phyloP scores from a whole-genome alignment of 805 yeast species.

The Ogataea kodamae region DNA sequence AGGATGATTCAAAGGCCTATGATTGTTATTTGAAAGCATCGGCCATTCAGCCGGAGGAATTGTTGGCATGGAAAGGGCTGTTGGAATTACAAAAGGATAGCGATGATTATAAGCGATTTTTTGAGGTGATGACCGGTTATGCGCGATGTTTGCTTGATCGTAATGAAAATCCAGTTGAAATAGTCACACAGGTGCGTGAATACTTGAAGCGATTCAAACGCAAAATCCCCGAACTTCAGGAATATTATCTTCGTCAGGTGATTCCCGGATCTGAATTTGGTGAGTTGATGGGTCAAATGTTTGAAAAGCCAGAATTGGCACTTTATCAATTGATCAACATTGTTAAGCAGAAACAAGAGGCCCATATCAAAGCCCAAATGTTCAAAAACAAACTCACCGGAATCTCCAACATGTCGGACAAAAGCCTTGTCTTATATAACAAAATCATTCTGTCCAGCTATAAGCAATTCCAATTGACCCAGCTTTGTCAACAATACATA shows the following conservation, averaged over 20 bases:
- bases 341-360: conserved; percentile 38
- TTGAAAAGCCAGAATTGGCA: conserved; percentile 46
- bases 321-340: conserved; percentile 42
- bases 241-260: conserved; percentile 45
- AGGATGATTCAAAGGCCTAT: conserved; percentile 38
- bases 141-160: conserved; percentile 40
- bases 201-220: conserved; percentile 36
- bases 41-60: conserved; percentile 44
- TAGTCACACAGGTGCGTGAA: conserved; percentile 43
- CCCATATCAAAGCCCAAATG: conserved; percentile 36
- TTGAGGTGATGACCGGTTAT: conserved; percentile 44
- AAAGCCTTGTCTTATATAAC: conserved; percentile 38
- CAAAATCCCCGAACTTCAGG: conserved; percentile 35
- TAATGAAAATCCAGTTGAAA: conserved; percentile 46
- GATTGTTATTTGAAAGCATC: conserved; percentile 48
- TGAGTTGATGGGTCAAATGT: conserved; percentile 45
- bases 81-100: conserved; percentile 41
- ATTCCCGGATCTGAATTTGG: conserved; percentile 57
- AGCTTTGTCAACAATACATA: conserved; percentile 52
- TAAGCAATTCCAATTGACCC: conserved; percentile 47
- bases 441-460: conserved; percentile 46
- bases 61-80: conserved; percentile 82
- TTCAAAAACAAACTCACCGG: conserved; percentile 49
- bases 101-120: conserved; percentile 42
- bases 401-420: conserved; percentile 41